These are phyloP conservation scores for Tubosaeta sp. DNA, from an alignment of 768 basidiomycete genomes.

Conservation along the genomic window DNA sequence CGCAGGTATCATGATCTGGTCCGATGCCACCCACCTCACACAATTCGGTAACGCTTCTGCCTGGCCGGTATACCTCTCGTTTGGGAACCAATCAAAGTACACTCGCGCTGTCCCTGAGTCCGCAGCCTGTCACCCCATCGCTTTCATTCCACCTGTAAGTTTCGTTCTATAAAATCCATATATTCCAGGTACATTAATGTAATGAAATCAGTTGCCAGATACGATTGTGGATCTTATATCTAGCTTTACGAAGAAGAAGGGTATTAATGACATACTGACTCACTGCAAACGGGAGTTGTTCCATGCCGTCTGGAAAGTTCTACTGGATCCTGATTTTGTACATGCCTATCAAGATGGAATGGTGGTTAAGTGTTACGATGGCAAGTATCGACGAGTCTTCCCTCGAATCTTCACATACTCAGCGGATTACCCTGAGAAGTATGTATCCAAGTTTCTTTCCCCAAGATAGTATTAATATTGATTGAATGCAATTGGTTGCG, in stretches of 20 bases:
- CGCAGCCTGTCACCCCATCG: background rate
- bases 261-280: background rate
- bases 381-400: slow-evolving; percentile 17
- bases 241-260: background rate
- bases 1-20: slow-evolving; percentile 19
- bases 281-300: slow-evolving; percentile 8
- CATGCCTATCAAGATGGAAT: slow-evolving; percentile 23
- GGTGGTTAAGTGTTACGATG: slow-evolving; percentile 21
- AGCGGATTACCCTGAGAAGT: slow-evolving; percentile 39
- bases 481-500: no score
- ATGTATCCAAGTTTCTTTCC: background rate
- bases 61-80: slow-evolving; percentile 3
- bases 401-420: slow-evolving; percentile 32
- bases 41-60: slow-evolving; percentile 14
- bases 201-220: background rate
- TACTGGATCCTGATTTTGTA: slow-evolving; percentile 17
- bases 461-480: background rate
- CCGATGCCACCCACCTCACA: slow-evolving; percentile 13
- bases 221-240: background rate
- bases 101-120: background rate
- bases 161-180: background rate
- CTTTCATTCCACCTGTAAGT: background rate
- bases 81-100: slow-evolving; percentile 10
- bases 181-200: no score
- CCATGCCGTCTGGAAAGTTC: slow-evolving; percentile 1